Conservation (phyloP, 768 basidiomycete species). For the Pulveroboletus sp. region DNA sequence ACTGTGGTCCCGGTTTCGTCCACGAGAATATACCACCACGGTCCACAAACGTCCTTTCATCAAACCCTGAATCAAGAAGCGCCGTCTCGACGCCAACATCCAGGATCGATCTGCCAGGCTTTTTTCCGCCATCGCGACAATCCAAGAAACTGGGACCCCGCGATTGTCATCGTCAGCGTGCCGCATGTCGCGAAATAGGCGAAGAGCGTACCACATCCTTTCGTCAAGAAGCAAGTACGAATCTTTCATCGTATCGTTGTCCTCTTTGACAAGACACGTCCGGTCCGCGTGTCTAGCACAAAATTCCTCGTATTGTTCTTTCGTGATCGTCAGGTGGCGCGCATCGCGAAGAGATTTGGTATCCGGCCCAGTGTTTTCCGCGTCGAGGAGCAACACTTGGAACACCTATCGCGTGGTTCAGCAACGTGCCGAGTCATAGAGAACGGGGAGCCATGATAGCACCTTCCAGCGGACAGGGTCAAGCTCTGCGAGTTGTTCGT, state of each 20-base stretch:
- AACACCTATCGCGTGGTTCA: slow-evolving; percentile 22
- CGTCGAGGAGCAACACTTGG: slow-evolving; percentile 28
- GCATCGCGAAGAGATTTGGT: slow-evolving; percentile 28
- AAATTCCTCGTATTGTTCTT: slow-evolving; percentile 33
- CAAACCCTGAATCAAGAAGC: slow-evolving; percentile 14
- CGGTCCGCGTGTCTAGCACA: slow-evolving; percentile 28
- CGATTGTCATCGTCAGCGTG: background rate
- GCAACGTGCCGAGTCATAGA: no score
- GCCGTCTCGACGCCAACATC: slow-evolving; percentile 15
- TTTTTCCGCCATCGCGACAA: slow-evolving; percentile 31
- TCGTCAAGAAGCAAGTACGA: slow-evolving; percentile 38
- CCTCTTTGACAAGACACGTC: slow-evolving; percentile 33
- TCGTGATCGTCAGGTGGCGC: slow-evolving; percentile 26
- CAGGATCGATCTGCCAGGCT: slow-evolving; percentile 13
- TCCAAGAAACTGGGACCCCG: slow-evolving; percentile 26
- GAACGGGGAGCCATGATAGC: no score
- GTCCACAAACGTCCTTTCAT: slow-evolving; percentile 10
- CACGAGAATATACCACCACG: slow-evolving; percentile 8
- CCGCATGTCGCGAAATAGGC: background rate
- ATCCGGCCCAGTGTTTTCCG: slow-evolving; percentile 27
- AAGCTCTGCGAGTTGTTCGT: slow-evolving; percentile 27
- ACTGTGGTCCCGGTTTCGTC: background rate
- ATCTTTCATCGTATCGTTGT: slow-evolving; percentile 37
- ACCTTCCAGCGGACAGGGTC: slow-evolving; percentile 36
- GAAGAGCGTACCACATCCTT: slow-evolving; percentile 29